A percentile compares a stretch with the other conserved stretches of the same genome.
These are phyloP conservation scores for Erigeron canadensis DNA, from an alignment of 129 eudicot species.

Conservation along the genomic window DNA sequence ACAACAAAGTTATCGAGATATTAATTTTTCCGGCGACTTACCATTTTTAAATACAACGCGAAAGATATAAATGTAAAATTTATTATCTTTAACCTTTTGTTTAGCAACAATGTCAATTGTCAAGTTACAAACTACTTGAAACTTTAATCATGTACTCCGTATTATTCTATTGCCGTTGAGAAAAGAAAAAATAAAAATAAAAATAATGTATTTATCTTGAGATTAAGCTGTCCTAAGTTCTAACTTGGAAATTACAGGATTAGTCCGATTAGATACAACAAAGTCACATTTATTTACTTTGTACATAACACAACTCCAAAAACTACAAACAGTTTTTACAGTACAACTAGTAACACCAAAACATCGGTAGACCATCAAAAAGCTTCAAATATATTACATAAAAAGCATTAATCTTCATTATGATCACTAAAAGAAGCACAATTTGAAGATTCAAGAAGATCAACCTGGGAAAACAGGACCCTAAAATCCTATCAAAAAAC, in stretches of 20 bases:
- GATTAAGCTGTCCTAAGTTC: background rate
- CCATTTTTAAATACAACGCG: too few species aligned
- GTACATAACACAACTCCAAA: background rate
- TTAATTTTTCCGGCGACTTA: too few species aligned
- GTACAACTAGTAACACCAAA: background rate
- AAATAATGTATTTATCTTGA: background rate
- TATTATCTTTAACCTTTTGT: background rate
- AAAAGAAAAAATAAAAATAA: too few species aligned
- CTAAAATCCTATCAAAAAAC: slow-evolving; percentile 48
- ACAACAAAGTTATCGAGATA: too few species aligned
- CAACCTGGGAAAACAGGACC: slow-evolving; percentile 47
- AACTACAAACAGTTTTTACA: too few species aligned
- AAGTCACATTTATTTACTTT: slow-evolving; percentile 64
- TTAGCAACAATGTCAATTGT: background rate
- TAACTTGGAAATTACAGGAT: slow-evolving; percentile 32
- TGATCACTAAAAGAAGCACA: slow-evolving; percentile 30
- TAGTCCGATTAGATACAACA: slow-evolving; percentile 71
- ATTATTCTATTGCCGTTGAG: too few species aligned
- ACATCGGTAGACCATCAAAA: background rate
- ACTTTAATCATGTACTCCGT: background rate
- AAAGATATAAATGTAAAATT: too few species aligned
- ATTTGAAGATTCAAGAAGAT: slow-evolving; percentile 36
- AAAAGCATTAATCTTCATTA: slow-evolving; percentile 23
- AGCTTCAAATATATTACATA: slow-evolving; percentile 16
- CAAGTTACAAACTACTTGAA: too few species aligned